Evolutionary conservation across 768 basidiomycete species (phyloP).

Genomic region (Kwoniella europaea): DNA sequence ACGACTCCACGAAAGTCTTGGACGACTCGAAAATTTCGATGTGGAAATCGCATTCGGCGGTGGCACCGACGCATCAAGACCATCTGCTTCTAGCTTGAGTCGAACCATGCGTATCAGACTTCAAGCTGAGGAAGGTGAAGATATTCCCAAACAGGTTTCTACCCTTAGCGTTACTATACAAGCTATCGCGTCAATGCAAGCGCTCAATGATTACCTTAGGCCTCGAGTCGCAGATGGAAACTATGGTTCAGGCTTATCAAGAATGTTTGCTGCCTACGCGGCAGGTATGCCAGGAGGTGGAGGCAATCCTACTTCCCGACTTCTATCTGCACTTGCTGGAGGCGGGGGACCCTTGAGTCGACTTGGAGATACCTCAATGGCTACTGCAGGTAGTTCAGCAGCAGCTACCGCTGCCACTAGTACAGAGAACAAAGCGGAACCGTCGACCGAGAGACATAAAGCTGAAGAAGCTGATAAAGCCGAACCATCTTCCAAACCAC

Average conservation of each 20-base stretch:
- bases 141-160: constrained; percentile 75
- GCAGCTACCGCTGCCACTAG: constrained; percentile 49
- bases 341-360: constrained; percentile 12
- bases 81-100: constrained; percentile 87
- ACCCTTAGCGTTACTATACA: constrained; percentile 97
- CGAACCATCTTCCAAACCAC: constrained; percentile 19
- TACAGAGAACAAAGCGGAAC: neutral
- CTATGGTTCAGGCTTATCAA: constrained; percentile 66
- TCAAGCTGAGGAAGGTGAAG: constrained; percentile 84
- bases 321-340: constrained; percentile 45
- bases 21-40: constrained; percentile 93
- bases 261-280: constrained; percentile 86
- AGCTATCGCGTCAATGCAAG: constrained; percentile 97
- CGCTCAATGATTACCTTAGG: constrained; percentile 91
- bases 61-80: constrained; percentile 62
- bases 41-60: constrained; percentile 84
- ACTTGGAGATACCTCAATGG: constrained; percentile 1
- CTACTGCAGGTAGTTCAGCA: constrained; percentile 34
- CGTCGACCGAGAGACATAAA: neutral
- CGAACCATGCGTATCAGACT: constrained; percentile 87
- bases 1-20: constrained; percentile 93
- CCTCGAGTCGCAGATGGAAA: constrained; percentile 61
- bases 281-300: constrained; percentile 69
- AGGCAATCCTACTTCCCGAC: constrained; percentile 37
- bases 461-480: neutral